Conservation (phyloP, 129 eudicot species). For the Heracleum sosnowskyi region DNA sequence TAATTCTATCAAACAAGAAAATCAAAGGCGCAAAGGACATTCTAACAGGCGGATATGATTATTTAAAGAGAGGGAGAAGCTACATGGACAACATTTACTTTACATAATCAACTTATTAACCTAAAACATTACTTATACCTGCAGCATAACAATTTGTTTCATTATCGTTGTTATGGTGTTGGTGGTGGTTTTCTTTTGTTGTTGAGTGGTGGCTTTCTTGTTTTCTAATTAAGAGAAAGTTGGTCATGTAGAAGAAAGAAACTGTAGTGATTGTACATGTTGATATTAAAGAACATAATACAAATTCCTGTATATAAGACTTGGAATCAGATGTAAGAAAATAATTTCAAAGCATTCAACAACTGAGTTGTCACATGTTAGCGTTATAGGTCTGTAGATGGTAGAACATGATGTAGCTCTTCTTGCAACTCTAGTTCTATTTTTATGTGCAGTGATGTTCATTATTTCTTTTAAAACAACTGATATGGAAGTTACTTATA, state of each 20-base stretch:
- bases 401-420: neutral
- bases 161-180: too few species aligned
- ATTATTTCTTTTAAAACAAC: neutral
- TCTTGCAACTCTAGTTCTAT: neutral
- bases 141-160: too few species aligned
- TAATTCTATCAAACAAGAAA: too few species aligned
- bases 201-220: too few species aligned
- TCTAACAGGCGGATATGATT: too few species aligned
- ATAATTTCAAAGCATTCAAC: too few species aligned
- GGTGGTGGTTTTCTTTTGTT: too few species aligned
- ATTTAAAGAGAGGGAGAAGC: too few species aligned
- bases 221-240: neutral
- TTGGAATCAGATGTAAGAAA: neutral
- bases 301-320: neutral
- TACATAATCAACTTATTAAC: too few species aligned
- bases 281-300: neutral
- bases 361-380: neutral
- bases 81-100: too few species aligned
- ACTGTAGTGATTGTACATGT: neutral
- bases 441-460: neutral
- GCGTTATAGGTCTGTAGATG: neutral
- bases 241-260: neutral
- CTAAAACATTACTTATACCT: too few species aligned
- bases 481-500: constrained; percentile 7
- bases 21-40: too few species aligned